Conservation (phyloP, 345 rosid species). For the Hibiscus syriacus region DNA sequence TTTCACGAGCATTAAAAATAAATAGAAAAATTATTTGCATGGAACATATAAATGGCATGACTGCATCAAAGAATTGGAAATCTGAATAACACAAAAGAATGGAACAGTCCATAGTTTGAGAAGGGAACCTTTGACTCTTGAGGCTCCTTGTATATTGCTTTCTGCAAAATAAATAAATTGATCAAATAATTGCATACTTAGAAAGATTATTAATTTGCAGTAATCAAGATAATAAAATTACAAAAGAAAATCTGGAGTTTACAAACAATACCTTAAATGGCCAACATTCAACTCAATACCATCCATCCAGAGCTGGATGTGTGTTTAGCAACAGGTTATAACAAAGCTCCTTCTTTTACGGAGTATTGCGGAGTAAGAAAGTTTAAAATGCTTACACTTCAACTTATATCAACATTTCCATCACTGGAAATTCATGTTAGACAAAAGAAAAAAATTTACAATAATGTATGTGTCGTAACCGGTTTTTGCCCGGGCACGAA, state of each 20-base stretch:
- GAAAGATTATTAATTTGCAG: background rate
- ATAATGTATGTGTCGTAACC: too few relatives aligned
- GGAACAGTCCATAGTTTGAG: background rate
- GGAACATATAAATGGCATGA: background rate
- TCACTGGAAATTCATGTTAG: background rate
- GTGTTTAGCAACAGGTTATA: background rate
- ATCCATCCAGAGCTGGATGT: background rate
- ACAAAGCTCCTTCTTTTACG: background rate
- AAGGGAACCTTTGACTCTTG: slow-evolving; percentile 67
- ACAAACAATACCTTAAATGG: background rate
- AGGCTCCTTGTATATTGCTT: slow-evolving; percentile 76
- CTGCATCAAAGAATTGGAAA: background rate
- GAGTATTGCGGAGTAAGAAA: background rate
- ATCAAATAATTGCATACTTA: background rate
- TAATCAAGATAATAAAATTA: background rate
- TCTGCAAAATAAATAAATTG: slow-evolving; percentile 38
- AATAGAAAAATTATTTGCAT: background rate
- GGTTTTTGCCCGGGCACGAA: too few relatives aligned
- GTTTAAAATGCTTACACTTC: background rate
- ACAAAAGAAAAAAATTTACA: background rate
- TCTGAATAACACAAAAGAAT: background rate
- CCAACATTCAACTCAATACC: background rate
- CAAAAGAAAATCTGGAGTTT: background rate
- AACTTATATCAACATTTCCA: background rate
- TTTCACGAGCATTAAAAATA: slow-evolving; percentile 3